These are phyloP conservation scores for Physcomitrium patens DNA, from an alignment of 225 moss, liverwort and hornwort genomes.

Conservation along the genomic window DNA sequence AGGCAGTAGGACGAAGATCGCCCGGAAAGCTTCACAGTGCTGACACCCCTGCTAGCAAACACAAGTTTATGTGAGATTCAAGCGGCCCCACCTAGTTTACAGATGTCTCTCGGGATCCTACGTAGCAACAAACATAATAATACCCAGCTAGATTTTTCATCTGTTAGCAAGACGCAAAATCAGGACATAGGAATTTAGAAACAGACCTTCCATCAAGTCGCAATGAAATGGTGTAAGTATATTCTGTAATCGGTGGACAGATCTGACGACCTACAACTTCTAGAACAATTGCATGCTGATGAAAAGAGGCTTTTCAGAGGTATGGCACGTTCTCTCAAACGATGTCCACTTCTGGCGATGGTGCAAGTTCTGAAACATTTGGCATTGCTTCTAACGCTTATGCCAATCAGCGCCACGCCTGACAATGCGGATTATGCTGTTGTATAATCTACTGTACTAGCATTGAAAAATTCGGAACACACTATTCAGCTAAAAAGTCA, in stretches of 20 bases:
- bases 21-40: conserved; percentile 62
- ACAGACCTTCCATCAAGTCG: not conserved
- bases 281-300: not conserved
- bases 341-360: conserved; percentile 9
- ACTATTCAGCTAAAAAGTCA: no score
- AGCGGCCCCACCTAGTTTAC: conserved; percentile 73
- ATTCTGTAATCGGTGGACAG: conserved; percentile 9
- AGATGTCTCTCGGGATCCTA: conserved; percentile 44
- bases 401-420: conserved; percentile 67
- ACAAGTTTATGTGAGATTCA: conserved; percentile 49
- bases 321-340: not conserved
- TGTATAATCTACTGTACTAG: conserved; percentile 15
- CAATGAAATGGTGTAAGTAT: conserved; percentile 4
- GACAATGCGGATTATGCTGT: conserved; percentile 20
- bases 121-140: not conserved
- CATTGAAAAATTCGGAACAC: no score
- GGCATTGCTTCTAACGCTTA: conserved; percentile 47
- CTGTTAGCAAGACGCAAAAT: no score
- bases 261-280: conserved; percentile 1
- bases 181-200: not conserved
- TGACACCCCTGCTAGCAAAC: conserved; percentile 89
- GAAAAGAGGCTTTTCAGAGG: not conserved
- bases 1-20: conserved; percentile 45
- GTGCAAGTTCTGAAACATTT: no score
- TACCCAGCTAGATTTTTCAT: not conserved